Base-by-base conservation (phyloP, 768 basidiomycete genomes). In the Auriscalpium vulgare region DNA sequence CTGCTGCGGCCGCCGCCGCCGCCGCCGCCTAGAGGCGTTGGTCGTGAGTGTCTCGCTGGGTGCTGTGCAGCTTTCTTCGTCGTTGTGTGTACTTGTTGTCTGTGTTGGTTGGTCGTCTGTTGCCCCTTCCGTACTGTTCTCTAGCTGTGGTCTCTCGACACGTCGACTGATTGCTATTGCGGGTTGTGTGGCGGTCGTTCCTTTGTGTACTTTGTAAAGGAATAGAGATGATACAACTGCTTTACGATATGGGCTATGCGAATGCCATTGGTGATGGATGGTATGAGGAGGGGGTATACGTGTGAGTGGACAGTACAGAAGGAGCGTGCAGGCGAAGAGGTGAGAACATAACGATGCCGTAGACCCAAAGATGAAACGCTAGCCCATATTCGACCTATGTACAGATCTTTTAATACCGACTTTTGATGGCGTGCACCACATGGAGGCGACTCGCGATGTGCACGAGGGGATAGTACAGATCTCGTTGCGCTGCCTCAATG, bases 141-240 rank as follows among this genome's bases (percentile, higher is more conserved):
- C 50, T 66, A 68, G 68, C 63, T 64, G 66, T 62, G 65, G 64
- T 62, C 60, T 54, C 66, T 67, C 69, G 70, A 72, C 64, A 69
- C 43, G 35, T 36, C 44, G 54, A 56, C 66, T 60, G 51, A 56
- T 40, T 62, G 62, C 61, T 72, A 50, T 56, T 66, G 65, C 72
- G 74, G 73, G 72, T 78, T 73, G 72, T 72, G 75, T 75, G 69
- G 72, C 68, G 77, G 80, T 78, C 72, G 71, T 77, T 81, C 71
- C 72, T 78, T 75, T 77, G 71, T 79, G 75, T 76, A 75, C 74
- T 73, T 70, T 67, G 69, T 67, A 64, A 74, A 75, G 75, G 76
- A 80, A 83, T 74, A 77, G 75, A 79, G 76, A 74, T 78, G 75
- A 78, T 79, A 72, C 74, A 78, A 78, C 73, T 78, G 73, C 75